These are phyloP conservation scores for Klebsormidium nitens DNA, from an alignment of 139 green algal genomes.

Conservation along the genomic window DNA sequence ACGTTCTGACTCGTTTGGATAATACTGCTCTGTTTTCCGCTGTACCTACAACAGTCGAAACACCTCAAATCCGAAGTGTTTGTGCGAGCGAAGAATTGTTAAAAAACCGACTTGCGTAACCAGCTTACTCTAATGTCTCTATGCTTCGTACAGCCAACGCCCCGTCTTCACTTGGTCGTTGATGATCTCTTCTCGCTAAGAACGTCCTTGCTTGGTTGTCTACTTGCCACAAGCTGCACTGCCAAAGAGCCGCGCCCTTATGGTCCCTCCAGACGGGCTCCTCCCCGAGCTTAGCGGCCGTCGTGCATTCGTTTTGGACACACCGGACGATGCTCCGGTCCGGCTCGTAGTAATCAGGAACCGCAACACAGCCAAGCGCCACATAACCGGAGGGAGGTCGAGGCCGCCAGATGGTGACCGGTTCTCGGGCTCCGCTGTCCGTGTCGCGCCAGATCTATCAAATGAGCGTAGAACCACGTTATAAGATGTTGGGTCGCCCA, in stretches of 20 bases:
- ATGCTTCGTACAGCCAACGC: too few species aligned
- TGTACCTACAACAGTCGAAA: too few species aligned
- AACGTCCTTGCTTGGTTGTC: constrained; percentile 13
- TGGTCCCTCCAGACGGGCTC: constrained; percentile 57
- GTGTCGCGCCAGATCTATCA: constrained; percentile 70
- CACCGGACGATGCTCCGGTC: constrained; percentile 53
- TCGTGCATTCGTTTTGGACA: constrained; percentile 55
- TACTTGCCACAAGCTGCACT: constrained; percentile 54
- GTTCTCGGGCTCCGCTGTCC: constrained; percentile 18
- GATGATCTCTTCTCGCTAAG: constrained; percentile 19
- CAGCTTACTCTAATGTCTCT: too few species aligned
- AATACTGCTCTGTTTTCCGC: too few species aligned
- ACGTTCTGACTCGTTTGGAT: too few species aligned
- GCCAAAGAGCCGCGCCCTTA: constrained; percentile 62
- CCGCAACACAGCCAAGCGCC: constrained; percentile 64
- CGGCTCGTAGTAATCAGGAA: constrained; percentile 59
- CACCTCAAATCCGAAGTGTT: too few species aligned
- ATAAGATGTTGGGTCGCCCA: background rate
- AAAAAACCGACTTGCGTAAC: too few species aligned
- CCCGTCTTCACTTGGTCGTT: background rate
- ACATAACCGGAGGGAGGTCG: constrained; percentile 59
- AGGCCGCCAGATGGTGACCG: constrained; percentile 73
- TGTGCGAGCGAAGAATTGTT: too few species aligned
- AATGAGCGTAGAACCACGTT: background rate
- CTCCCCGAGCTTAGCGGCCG: constrained; percentile 40